Evolutionary conservation across 768 basidiomycete genomes (phyloP), one percentile per base, ranked within the genome.

Genomic region (Rhizopogon vulgaris): DNA sequence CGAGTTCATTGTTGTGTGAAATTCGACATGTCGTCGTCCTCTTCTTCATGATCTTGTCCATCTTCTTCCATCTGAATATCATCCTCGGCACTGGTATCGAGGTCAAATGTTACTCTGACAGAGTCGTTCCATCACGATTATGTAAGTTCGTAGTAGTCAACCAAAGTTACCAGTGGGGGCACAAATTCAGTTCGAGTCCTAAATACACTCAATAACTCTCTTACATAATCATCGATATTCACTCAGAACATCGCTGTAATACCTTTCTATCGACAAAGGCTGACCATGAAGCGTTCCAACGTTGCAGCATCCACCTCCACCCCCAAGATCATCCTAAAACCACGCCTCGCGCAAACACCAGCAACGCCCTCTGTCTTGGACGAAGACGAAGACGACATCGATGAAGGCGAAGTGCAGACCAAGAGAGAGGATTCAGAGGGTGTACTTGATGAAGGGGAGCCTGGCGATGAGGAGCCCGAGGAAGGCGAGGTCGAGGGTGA

Each of bases 291-390:
- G 28, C 65, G 65, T 32, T 9, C 18, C 22, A 48, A 55, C 37
- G 52, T 55, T 10, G 15, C 37, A n/a, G 37, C 37, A 6, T 62
- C 60, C 34, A 63, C 60, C 4, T 53, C 60, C 15, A 56, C 50
- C 12, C 68, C 59, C 24, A 74, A 71, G 63, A 74, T 74, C 39
- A 74, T 73, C 9, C 71, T 73, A 52, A 74, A 70, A 43, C 72
- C 73, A 1, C 71, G 69, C 30, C 55, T 65, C 10, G 63, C 62
- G 15, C 66, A 61, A 46, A 46, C 32, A 11, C 45, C 56, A 24
- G 58, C 55, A 22, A 56, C 57, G 0, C 59, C 56, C 6, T 3
- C 45, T 43, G 4, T 55, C 58, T 17, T 67, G 3, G 63, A 58
- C 6, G 61, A 65, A 22, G 38, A 37, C 12, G 61, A 60, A 8